A percentile compares a stretch with the other conserved stretches of the same genome.
phyloP scores from a whole-genome alignment of 805 yeast species.

The Yamadazyma kitorensis region DNA sequence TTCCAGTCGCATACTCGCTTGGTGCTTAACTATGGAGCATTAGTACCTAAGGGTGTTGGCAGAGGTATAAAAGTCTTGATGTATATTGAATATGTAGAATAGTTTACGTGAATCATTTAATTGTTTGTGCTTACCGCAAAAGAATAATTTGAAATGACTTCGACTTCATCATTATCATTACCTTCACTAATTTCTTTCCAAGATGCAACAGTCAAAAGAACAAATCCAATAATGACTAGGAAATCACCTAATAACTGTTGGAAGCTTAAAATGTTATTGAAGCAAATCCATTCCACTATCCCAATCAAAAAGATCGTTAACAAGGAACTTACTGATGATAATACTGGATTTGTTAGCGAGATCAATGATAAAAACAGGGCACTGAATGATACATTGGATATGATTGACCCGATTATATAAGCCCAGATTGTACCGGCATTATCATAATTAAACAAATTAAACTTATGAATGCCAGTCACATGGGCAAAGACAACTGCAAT shows the following conservation, averaged over 20 bases:
- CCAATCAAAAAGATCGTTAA: conserved; percentile 81
- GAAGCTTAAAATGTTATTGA: conserved; percentile 52
- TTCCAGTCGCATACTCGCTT: too few relatives aligned
- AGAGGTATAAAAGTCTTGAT: too few relatives aligned
- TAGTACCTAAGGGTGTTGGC: too few relatives aligned
- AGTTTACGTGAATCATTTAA: too few relatives aligned
- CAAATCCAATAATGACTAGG: conserved; percentile 68
- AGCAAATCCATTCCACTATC: conserved; percentile 65
- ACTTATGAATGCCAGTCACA: conserved; percentile 52
- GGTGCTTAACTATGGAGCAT: too few relatives aligned
- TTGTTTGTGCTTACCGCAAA: conserved; percentile 37
- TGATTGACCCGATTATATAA: conserved; percentile 50
- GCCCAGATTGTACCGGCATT: conserved; percentile 38
- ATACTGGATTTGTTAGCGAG: conserved; percentile 83
- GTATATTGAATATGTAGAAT: too few relatives aligned
- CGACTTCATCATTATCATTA: conserved; percentile 40
- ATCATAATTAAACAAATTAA: conserved; percentile 49
- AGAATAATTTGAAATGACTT: conserved; percentile 39
- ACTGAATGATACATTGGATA: conserved; percentile 65
- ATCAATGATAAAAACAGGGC: conserved; percentile 71
- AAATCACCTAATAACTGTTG: conserved; percentile 68
- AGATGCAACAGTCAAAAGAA: conserved; percentile 58
- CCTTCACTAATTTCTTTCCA: conserved; percentile 63
- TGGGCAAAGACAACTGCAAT: conserved; percentile 46
- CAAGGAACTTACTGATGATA: conserved; percentile 66